Evolutionary conservation across 345 rosid genomes (phyloP).

Genomic region (Populus euphratica): DNA sequence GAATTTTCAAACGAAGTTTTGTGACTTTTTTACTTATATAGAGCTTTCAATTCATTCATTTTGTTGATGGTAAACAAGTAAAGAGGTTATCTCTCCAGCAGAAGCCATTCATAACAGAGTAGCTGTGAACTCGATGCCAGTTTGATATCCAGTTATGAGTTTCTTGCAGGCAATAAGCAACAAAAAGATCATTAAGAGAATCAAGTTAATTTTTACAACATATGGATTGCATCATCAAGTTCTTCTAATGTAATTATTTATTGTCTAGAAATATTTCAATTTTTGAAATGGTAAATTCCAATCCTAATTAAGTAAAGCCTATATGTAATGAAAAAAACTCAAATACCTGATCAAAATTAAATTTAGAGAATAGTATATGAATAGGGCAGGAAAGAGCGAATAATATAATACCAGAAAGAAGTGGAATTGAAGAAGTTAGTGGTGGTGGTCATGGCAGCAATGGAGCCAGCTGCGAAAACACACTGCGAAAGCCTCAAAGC

Average conservation of each 20-base stretch:
- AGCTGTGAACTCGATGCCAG: neutral
- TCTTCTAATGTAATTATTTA: neutral
- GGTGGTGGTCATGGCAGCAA: constrained; percentile 64
- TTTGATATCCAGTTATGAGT: neutral
- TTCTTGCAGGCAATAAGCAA: neutral
- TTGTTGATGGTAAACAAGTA: neutral
- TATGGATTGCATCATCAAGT: neutral
- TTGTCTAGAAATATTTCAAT: neutral
- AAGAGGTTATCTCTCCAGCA: neutral
- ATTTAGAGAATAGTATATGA: neutral
- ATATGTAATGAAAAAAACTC: neutral
- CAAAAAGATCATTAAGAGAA: neutral
- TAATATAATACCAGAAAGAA: constrained; percentile 68
- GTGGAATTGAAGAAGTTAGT: constrained; percentile 53
- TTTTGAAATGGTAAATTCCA: neutral
- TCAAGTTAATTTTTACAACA: neutral
- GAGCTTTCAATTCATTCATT: neutral
- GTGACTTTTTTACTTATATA: neutral
- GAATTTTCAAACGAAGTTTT: neutral
- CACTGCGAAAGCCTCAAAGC: constrained; percentile 62
- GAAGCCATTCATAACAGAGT: neutral
- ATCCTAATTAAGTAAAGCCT: neutral
- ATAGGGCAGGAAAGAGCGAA: neutral
- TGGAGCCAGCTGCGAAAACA: constrained; percentile 70
- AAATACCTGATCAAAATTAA: neutral